phyloP scores from a whole-genome alignment of 257 asterid species.

The Craterostigma plantagineum region DNA sequence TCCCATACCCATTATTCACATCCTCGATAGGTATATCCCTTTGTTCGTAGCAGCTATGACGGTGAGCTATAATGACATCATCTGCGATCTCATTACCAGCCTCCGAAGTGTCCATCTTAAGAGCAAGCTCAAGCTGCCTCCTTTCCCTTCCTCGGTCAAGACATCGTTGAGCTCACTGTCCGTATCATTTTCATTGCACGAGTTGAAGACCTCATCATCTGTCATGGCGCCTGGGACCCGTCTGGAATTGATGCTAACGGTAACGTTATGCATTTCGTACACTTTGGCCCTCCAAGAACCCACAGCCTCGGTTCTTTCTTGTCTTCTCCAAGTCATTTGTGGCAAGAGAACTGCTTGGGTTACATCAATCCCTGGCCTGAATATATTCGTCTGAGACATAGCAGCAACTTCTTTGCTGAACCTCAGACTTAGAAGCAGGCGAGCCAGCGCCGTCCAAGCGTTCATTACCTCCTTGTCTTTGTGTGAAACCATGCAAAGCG shows the following conservation, averaged over 20 bases:
- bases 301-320: conserved; percentile 67
- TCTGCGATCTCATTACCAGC: conserved; percentile 33
- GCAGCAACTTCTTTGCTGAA: conserved; percentile 75
- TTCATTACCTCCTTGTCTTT: conserved; percentile 86
- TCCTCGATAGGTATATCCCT: conserved; percentile 69
- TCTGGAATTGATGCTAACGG: conserved; percentile 88
- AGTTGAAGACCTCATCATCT: conserved; percentile 66
- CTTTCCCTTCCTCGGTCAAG: conserved; percentile 81
- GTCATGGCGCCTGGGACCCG: conserved; percentile 92
- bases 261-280: conserved; percentile 90
- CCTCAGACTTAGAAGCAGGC: conserved; percentile 74
- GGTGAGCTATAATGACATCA: conserved; percentile 48
- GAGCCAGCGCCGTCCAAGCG: conserved; percentile 95
- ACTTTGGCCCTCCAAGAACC: conserved; percentile 88
- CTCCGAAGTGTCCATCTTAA: conserved; percentile 55
- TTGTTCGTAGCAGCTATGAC: conserved; percentile 74
- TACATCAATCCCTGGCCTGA: conserved; percentile 91
- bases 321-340: conserved; percentile 82
- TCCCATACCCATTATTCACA: conserved; percentile 7
- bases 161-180: conserved; percentile 66
- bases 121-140: conserved; percentile 81
- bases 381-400: conserved; percentile 84
- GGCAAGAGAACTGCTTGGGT: conserved; percentile 87
- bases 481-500: conserved; percentile 74
- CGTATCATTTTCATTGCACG: conserved; percentile 57